A percentile compares a stretch with the other conserved stretches of the same genome.
Evolutionary conservation across 2,329 filamentous ascomycete genomes (phyloP).

Genomic region (Microdochium trichocladiopsis): DNA sequence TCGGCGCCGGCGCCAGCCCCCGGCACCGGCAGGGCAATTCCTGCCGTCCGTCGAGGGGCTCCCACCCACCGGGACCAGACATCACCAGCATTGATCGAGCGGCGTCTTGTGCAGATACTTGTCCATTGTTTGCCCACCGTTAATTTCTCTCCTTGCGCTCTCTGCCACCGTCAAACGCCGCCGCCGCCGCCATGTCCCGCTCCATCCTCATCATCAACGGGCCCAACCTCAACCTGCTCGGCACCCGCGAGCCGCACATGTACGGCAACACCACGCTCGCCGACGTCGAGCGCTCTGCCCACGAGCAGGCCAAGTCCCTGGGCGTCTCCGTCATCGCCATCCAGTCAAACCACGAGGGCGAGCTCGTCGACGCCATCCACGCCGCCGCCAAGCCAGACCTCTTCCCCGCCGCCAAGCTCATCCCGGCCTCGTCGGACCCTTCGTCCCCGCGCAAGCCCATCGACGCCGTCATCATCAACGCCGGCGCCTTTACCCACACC

Average conservation of each 20-base stretch:
- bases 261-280: slow-evolving; percentile 65
- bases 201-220: slow-evolving; percentile 69
- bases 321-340: slow-evolving; percentile 47
- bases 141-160: too few species aligned
- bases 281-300: slow-evolving; percentile 47
- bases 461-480: slow-evolving; percentile 69
- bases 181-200: slow-evolving; percentile 13
- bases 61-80: too few species aligned
- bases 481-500: slow-evolving; percentile 69
- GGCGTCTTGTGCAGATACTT: too few species aligned
- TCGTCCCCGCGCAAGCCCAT: slow-evolving; percentile 16
- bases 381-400: slow-evolving; percentile 38
- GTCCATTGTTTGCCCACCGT: too few species aligned
- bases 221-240: slow-evolving; percentile 77
- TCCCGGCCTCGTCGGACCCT: background rate
- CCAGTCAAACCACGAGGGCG: slow-evolving; percentile 75
- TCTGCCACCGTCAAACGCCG: background rate
- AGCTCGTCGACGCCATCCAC: slow-evolving; percentile 68
- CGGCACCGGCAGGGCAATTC: too few species aligned
- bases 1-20: too few species aligned
- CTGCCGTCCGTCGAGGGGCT: too few species aligned
- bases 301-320: slow-evolving; percentile 39
- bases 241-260: slow-evolving; percentile 64
- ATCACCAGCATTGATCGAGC: too few species aligned
- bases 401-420: slow-evolving; percentile 3